These are phyloP conservation scores for Sedum album DNA, from an alignment of 164 flowering plant genomes.

Conservation along the genomic window DNA sequence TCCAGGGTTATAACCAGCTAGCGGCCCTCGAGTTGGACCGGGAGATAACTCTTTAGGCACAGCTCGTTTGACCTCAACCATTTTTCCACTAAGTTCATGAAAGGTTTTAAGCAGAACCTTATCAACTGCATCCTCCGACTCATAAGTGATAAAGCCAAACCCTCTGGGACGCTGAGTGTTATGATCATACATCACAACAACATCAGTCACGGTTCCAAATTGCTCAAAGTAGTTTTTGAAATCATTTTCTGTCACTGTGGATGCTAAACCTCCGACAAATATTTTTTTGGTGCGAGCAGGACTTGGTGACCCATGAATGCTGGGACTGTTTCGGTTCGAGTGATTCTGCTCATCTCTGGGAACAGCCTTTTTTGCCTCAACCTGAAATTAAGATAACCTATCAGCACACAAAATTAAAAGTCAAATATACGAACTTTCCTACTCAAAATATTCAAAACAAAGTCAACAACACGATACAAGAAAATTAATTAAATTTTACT, in stretches of 20 bases:
- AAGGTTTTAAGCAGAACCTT: background rate
- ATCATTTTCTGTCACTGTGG: constrained; percentile 1
- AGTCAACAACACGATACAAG: background rate
- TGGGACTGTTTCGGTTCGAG: background rate
- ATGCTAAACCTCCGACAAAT: background rate
- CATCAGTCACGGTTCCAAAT: background rate
- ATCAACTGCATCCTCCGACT: constrained; percentile 1
- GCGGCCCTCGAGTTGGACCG: background rate
- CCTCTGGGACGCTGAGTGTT: constrained; percentile 3
- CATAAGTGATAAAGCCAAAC: constrained; percentile 2
- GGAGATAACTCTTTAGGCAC: constrained; percentile 1
- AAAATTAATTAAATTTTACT: background rate
- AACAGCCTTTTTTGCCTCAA: constrained; percentile 1
- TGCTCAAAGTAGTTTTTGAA: constrained; percentile 5
- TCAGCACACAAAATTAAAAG: background rate
- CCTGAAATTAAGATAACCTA: background rate
- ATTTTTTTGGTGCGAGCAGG: background rate
- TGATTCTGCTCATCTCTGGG: background rate
- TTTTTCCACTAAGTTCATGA: constrained; percentile 1
- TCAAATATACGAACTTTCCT: background rate
- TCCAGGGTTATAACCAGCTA: background rate
- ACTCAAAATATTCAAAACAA: background rate
- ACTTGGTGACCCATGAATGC: background rate
- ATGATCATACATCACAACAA: background rate
- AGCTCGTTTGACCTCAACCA: constrained; percentile 4